Evolutionary conservation across 208 protist species (phyloP), one percentile per base, ranked within the genome.

Genomic region (Balamuthia mandrillaris): DNA sequence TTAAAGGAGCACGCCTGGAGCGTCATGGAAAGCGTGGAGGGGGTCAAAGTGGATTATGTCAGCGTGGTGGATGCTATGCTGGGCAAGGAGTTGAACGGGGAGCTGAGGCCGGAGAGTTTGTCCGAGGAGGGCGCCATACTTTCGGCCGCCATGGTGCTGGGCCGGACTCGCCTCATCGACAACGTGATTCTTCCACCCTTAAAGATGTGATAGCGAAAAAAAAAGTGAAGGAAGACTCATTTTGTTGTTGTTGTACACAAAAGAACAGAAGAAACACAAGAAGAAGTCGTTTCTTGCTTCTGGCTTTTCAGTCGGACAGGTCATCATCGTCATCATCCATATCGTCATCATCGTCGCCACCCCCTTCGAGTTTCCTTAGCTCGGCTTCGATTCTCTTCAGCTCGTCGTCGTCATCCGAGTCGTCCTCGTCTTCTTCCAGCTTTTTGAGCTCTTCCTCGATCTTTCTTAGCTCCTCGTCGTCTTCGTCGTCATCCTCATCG

Each of bases 91-190:
- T n/a, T 81, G 37, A 9, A n/a, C 16, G 72, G 37, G 9, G 3
- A 81, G 3, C 27, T 61, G 35, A 47, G 18, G n/a, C 31, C 44
- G 24, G 41, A n/a, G n/a, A n/a, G n/a, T n/a, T n/a, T n/a, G n/a
- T n/a, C n/a, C n/a, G 63, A 27, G 16, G n/a, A 33, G 6, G 63
- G 63, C 42, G 72, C 51, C 35, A 60, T 81, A 18, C 49, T 81
- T n/a, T 63, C 72, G 16, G 10, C 24, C 16, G 72, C 72, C 51
- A 47, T 61, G 12, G 45, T 39, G 4, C 45, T 81, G 27, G 72
- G 72, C 7, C 44, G 33, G n/a, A 81, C 72, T 6, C 72, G 72
- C 21, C 72, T 81, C 45, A 81, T 81, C 45, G 72, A 81, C 72
- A 81, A 81, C 51, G 51, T 81, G 0, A 37, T 81, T 21, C 51